Evolutionary conservation across 2,329 filamentous ascomycete genomes (phyloP).

Genomic region (Aspergillus persii): DNA sequence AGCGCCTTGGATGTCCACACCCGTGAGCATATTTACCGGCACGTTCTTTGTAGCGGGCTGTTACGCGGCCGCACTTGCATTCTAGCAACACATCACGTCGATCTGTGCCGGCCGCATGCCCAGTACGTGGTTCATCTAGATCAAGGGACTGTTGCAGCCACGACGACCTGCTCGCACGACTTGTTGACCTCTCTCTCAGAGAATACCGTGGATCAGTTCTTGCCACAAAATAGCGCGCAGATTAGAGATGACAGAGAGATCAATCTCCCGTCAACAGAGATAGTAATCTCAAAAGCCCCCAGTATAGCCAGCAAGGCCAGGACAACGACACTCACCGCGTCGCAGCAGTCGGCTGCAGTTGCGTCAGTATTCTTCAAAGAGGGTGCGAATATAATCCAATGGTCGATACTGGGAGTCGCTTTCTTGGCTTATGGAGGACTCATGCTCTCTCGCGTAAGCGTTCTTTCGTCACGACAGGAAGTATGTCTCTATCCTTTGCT

Average conservation of each 20-base stretch:
- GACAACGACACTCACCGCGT: not conserved
- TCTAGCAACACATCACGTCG: constrained; percentile 76
- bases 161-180: not conserved
- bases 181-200: too few species aligned
- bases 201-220: not conserved
- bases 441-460: constrained; percentile 1
- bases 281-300: not conserved
- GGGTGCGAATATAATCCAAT: not conserved
- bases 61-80: constrained; percentile 68
- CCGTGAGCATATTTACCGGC: constrained; percentile 71
- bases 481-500: not conserved
- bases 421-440: not conserved
- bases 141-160: not conserved
- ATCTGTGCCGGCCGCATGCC: constrained; percentile 63
- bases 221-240: too few species aligned
- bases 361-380: not conserved
- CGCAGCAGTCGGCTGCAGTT: not conserved
- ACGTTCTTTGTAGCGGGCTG: constrained; percentile 68
- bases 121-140: constrained; percentile 49
- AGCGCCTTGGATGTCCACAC: constrained; percentile 76
- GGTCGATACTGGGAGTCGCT: not conserved
- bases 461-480: not conserved
- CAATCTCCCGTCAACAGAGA: too few species aligned
- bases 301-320: not conserved
- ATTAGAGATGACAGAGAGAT: too few species aligned